Evolutionary conservation across 305 asterid species (phyloP), one percentile per base, ranked within the genome.

Genomic region (Euphrasia arctica): DNA sequence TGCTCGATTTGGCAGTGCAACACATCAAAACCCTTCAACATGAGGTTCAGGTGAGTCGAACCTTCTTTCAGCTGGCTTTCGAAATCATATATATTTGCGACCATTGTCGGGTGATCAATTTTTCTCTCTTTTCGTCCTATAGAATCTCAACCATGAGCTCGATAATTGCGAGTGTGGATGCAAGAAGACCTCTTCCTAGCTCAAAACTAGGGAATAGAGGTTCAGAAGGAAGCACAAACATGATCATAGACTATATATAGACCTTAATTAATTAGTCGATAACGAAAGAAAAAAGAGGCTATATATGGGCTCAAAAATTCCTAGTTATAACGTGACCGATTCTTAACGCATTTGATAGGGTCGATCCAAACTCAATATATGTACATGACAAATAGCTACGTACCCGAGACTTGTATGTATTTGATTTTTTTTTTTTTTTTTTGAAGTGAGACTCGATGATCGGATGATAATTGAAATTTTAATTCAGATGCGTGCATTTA

Each of bases 1-100:
- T 90, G 97, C 80, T 90, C 78, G 97, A 90, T 75, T 79, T 88
- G 74, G 97, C 97, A 8, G 97, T 90, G 58, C 85, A 85, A 67
- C 97, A 90, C 74, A 90, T 90, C 51, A 82, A 79, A 75, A 63
- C 70, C 74, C 96, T 90, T 62, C 96, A 90, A 73, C 70, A 73
- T 70, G 76, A 86, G 34, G 89, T 90, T 68, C 83, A 85, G 93
- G 96, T 85, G n/a, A 50, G 87, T 75, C 45, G 2, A 28, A 60
- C 36, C 12, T 54, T 54, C 60, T 25, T 25, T 54, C 34, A 4
- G 8, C n/a, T 51, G 25, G 57, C 11, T 51, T 27, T 54, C 9
- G 31, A 32, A 13, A 31, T 32, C 25, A 14, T 13, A 50, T 50
- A 50, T 4, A 47, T 10, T n/a, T 18, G 15, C 5, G 27, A 18